Conservation (phyloP, 2,329 filamentous ascomycete species). For the Colletotrichum liriopes region DNA sequence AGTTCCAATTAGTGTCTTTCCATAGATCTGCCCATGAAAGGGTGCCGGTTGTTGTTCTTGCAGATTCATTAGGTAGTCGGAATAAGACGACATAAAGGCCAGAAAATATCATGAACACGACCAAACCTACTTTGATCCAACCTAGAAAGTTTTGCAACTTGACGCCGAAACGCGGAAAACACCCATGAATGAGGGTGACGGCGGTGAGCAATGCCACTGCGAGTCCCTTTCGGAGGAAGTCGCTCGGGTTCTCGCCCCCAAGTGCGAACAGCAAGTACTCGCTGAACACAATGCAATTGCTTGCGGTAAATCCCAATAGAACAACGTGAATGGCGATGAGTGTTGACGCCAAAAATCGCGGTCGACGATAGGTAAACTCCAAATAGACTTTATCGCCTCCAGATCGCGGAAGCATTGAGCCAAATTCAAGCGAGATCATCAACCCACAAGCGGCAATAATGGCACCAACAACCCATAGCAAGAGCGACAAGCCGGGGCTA, state of each 20-base stretch:
- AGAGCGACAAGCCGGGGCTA: constrained; percentile 74
- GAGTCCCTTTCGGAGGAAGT: constrained; percentile 68
- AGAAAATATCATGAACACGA: constrained; percentile 74
- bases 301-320: constrained; percentile 77
- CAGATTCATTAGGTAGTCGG: constrained; percentile 46
- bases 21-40: constrained; percentile 69
- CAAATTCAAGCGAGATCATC: constrained; percentile 76
- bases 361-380: constrained; percentile 77
- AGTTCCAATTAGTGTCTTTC: constrained; percentile 78
- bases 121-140: constrained; percentile 74
- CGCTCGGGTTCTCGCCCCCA: constrained; percentile 64
- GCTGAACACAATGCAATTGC: constrained; percentile 79
- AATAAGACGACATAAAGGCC: constrained; percentile 72
- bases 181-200: constrained; percentile 73
- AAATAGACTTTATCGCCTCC: constrained; percentile 81
- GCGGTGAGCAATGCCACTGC: constrained; percentile 70
- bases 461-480: constrained; percentile 76
- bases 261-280: constrained; percentile 76
- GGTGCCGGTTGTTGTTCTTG: constrained; percentile 12
- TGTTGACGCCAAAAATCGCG: constrained; percentile 75
- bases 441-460: constrained; percentile 74
- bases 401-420: constrained; percentile 79
- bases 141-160: constrained; percentile 74
- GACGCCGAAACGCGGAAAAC: constrained; percentile 71
- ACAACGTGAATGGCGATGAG: constrained; percentile 76